Evolutionary conservation across 169 alveolate species (phyloP).

Genomic region (Hepatocystis sp.): DNA sequence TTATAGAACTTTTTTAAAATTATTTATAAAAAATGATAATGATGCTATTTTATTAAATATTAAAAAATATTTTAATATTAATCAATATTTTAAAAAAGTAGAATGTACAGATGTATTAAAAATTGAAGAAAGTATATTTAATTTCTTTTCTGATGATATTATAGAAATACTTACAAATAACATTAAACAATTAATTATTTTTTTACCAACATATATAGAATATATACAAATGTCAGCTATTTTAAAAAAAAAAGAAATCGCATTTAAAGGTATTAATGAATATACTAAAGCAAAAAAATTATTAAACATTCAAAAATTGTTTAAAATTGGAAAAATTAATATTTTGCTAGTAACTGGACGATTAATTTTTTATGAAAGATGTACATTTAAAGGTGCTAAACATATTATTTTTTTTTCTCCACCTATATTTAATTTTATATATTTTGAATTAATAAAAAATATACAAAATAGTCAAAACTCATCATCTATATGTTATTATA

Average conservation of each 20-base stretch:
- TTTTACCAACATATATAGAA: conserved; percentile 72
- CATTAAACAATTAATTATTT: conserved; percentile 58
- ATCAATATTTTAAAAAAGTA: conserved; percentile 65
- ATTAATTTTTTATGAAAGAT: conserved; percentile 60
- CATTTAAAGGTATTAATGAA: conserved; percentile 72
- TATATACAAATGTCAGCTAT: conserved; percentile 35
- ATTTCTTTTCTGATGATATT: conserved; percentile 46
- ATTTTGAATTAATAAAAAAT: conserved; percentile 63
- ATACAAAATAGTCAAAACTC: conserved; percentile 22
- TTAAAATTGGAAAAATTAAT: conserved; percentile 59
- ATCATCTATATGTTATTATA: conserved; percentile 80
- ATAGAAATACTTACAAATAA: conserved; percentile 38
- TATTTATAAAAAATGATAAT: conserved; percentile 31
- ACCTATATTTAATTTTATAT: conserved; percentile 57
- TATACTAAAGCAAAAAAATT: conserved; percentile 61
- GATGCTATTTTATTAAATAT: conserved; percentile 19
- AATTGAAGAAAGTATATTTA: conserved; percentile 46
- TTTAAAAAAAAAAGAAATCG: conserved; percentile 60
- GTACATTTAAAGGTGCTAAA: conserved; percentile 67
- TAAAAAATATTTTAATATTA: conserved; percentile 19
- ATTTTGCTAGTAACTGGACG: conserved; percentile 63
- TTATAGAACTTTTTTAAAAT: conserved; percentile 42
- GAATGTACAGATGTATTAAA: conserved; percentile 41
- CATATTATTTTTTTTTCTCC: conserved; percentile 67
- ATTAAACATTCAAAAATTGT: conserved; percentile 35